Evolutionary conservation across 371 early-diverging fungal species (phyloP).

Genomic region (Lichtheimia hyalospora): DNA sequence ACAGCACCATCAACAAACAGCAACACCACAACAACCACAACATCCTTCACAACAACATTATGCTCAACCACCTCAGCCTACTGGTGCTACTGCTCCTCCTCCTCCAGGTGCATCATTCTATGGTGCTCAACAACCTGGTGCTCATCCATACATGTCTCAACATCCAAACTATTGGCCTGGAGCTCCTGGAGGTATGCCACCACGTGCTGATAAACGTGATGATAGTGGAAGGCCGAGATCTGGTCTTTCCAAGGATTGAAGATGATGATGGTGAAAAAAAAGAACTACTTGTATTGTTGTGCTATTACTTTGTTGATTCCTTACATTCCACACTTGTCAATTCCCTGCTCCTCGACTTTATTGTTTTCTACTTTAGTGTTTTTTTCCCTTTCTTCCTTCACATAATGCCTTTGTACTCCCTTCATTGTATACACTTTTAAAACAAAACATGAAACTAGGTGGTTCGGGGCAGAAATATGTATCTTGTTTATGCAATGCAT

Average conservation of each 20-base stretch:
- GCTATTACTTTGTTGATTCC: conserved; percentile 1
- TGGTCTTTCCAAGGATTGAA: conserved; percentile 10
- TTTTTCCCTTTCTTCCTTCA: neutral
- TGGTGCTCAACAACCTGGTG: conserved; percentile 25
- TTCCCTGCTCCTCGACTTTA: neutral
- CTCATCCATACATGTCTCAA: conserved; percentile 35
- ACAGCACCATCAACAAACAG: too few relatives aligned
- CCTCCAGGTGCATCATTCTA: conserved; percentile 20
- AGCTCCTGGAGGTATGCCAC: conserved; percentile 12
- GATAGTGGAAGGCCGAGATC: conserved; percentile 21
- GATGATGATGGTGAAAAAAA: too few relatives aligned
- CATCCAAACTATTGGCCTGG: conserved; percentile 36
- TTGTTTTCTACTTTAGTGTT: neutral
- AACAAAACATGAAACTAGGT: neutral
- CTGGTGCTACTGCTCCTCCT: too few relatives aligned
- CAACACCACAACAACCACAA: conserved; percentile 9
- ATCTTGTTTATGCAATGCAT: neutral
- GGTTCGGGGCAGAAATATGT: neutral
- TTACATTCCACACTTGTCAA: neutral
- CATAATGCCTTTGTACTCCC: too few relatives aligned
- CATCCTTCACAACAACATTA: conserved; percentile 32
- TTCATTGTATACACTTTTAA: neutral
- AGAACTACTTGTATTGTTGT: neutral
- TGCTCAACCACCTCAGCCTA: conserved; percentile 22
- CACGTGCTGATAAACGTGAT: conserved; percentile 21